Evolutionary conservation across 306 rosid genomes (phyloP), one percentile per base, ranked within the genome.

Genomic region (Trifolium dubium): DNA sequence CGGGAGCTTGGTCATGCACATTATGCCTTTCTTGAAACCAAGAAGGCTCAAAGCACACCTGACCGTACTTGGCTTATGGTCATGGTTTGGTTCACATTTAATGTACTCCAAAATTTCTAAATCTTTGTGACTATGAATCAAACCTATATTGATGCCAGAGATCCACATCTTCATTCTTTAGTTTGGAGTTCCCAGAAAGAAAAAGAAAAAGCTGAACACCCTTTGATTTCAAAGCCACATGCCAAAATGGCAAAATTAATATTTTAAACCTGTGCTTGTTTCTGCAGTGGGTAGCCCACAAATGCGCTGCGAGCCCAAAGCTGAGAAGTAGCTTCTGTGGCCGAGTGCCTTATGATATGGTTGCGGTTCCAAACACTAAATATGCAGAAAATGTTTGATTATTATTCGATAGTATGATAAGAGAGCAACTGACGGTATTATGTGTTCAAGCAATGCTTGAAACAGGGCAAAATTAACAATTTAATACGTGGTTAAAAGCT

Each of bases 21-120:
- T 54, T 44, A 39, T 47, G 54, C 44, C 65, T 23, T 70, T 70
- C 72, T 31, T 28, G 40, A 55, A 64, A 70, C 44, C 79, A 63
- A 43, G 62, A 75, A 53, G 65, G 62, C 62, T 17, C 12, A 51
- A 37, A 60, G 49, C 37, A 40, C 59, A 39, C 49, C 49, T 12
- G 10, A 17, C 19, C 67, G 6, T 37, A 8, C 19, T 30, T 17
- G 31, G 39, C 64, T 58, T 58, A 29, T 12, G 62, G 32, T 65
- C 59, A 46, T 13, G 64, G 64, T 50, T 51, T 62, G 47, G 47
- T 61, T 73, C 34, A 30, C 18, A 3, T 7, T 31, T 44, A 44
- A 13, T 17, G 55, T 47, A 29, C 64, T 23, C 40, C 41, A 15
- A 35, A 74, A 11, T 31, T 34, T 37, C 51, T 49, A 54, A 49